Evolutionary conservation across 176 grass and related monocot species (phyloP).

Genomic region (Paspalum vaginatum): DNA sequence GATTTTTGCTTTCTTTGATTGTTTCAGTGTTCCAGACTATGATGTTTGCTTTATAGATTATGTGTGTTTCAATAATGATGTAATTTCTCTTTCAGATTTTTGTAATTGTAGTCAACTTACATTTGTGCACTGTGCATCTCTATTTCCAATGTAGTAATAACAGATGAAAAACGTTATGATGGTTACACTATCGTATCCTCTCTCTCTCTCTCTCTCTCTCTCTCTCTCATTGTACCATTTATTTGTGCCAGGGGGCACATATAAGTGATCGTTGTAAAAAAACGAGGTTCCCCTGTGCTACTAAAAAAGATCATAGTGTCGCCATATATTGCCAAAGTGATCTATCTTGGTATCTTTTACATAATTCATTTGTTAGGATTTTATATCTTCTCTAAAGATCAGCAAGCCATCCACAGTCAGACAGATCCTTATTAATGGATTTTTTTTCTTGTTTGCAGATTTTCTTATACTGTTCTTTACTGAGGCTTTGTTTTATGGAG

Average conservation of each 20-base stretch:
- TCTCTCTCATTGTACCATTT: conserved; percentile 3
- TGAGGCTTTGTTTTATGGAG: conserved; percentile 90
- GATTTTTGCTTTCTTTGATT: conserved; percentile 22
- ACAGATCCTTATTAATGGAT: conserved; percentile 30
- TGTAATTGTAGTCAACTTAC: not conserved
- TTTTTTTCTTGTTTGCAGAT: conserved; percentile 56
- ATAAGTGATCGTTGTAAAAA: not conserved
- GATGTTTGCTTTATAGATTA: conserved; percentile 2
- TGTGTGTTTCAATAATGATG: not conserved
- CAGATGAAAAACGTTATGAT: conserved; percentile 16
- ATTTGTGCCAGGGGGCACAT: not conserved
- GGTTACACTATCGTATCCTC: not conserved
- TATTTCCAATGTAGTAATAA: conserved; percentile 25
- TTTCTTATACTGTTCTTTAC: conserved; percentile 99
- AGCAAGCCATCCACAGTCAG: not conserved
- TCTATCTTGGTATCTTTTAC: conserved; percentile 3
- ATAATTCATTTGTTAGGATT: conserved; percentile 16
- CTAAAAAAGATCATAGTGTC: no score
- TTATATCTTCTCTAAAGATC: not conserved
- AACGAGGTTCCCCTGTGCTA: not conserved
- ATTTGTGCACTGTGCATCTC: not conserved
- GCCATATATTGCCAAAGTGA: conserved; percentile 12
- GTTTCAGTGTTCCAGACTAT: conserved; percentile 1
- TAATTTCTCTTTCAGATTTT: not conserved
- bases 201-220: not conserved